Conservation (phyloP, 2,329 filamentous ascomycete species). For the Exophiala calicioides region DNA sequence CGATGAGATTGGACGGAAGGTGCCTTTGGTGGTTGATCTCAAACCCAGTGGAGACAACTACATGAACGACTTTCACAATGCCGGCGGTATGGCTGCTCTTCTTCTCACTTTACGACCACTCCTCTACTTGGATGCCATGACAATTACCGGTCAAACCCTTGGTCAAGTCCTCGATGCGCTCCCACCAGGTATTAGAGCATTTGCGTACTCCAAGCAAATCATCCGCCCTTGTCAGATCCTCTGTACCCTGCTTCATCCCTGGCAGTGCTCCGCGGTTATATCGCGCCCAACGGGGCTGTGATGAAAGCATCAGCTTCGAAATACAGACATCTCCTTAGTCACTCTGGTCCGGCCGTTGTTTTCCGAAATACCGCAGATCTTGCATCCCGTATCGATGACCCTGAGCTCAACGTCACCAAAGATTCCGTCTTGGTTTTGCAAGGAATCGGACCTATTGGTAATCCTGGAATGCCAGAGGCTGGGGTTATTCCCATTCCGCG, state of each 20-base stretch:
- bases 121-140: conserved; percentile 48
- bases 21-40: conserved; percentile 52
- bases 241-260: conserved; percentile 50
- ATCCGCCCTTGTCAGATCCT: conserved; percentile 49
- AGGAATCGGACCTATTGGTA: conserved; percentile 53
- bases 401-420: conserved; percentile 45
- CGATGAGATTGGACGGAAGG: conserved; percentile 51
- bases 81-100: conserved; percentile 53
- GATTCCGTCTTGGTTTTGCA: conserved; percentile 52
- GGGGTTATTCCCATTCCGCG: conserved; percentile 54
- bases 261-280: conserved; percentile 49
- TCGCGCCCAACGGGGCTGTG: conserved; percentile 53
- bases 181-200: conserved; percentile 43
- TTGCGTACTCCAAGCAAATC: conserved; percentile 44
- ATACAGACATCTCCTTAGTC: conserved; percentile 46
- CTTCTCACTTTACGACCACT: conserved; percentile 50
- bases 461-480: conserved; percentile 57
- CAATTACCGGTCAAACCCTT: conserved; percentile 50
- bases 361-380: conserved; percentile 52
- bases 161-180: conserved; percentile 50
- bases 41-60: conserved; percentile 57
- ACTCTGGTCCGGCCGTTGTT: conserved; percentile 49
- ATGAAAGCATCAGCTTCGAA: conserved; percentile 56
- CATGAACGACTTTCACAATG: conserved; percentile 58
- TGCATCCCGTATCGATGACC: conserved; percentile 48